phyloP scores from a whole-genome alignment of 2,329 filamentous ascomycete genomes.

The Chaetomiaceae sp. region DNA sequence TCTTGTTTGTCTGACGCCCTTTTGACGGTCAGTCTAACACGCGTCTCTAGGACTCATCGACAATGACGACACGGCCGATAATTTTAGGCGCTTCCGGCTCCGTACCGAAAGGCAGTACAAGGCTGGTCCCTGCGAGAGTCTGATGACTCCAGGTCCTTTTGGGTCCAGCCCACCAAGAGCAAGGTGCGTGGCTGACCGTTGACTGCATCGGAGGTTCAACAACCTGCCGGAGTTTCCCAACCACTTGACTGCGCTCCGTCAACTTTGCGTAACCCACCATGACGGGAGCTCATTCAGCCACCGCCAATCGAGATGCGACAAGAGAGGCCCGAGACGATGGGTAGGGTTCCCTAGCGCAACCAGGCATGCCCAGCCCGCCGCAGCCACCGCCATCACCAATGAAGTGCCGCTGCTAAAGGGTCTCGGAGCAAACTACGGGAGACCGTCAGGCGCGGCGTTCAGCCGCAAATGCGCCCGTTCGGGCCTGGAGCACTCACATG shows the following conservation, averaged over 20 bases:
- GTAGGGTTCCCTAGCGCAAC: slow-evolving; percentile 2
- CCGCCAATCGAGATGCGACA: slow-evolving; percentile 22
- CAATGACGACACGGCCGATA: not conserved
- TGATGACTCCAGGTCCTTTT: too few species aligned
- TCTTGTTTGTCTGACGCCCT: not conserved
- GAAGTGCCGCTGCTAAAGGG: slow-evolving; percentile 8
- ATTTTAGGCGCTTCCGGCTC: too few species aligned
- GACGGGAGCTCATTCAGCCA: not conserved
- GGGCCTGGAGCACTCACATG: slow-evolving; percentile 10
- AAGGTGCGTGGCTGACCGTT: not conserved
- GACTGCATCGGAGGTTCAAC: not conserved
- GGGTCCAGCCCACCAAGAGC: too few species aligned
- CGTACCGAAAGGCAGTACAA: too few species aligned
- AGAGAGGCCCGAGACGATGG: not conserved
- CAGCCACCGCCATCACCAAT: slow-evolving; percentile 16
- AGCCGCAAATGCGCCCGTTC: slow-evolving; percentile 25
- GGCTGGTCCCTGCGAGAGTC: too few species aligned
- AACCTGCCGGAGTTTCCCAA: not conserved
- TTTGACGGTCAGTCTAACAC: not conserved
- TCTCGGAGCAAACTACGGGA: slow-evolving; percentile 15
- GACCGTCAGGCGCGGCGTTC: slow-evolving; percentile 13
- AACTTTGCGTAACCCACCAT: not conserved
- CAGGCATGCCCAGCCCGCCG: not conserved
- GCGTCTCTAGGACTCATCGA: not conserved
- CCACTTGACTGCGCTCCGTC: slow-evolving; percentile 1